Percentiles rank a stretch among this genome's conserved stretches.
Conservation (phyloP, 1,284 basidiomycete genomes). For the Apiotrichum sp. region DNA sequence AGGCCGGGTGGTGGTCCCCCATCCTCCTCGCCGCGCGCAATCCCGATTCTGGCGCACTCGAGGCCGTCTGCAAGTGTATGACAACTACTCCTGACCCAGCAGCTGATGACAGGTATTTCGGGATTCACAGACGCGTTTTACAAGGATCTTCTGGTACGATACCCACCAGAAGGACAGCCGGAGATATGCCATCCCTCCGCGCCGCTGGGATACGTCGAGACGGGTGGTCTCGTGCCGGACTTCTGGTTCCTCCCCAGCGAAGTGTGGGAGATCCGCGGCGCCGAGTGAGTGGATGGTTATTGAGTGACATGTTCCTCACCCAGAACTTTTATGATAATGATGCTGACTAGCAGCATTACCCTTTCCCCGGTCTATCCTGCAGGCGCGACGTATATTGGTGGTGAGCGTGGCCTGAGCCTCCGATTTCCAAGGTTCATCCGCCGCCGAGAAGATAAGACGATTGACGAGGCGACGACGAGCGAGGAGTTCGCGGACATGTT, state of each 20-base stretch:
- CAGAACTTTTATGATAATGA: constrained; percentile 7
- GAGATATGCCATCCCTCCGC: constrained; percentile 56
- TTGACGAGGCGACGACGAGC: constrained; percentile 52
- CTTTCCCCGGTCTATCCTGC: constrained; percentile 82
- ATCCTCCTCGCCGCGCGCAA: constrained; percentile 80
- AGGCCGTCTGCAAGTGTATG: constrained; percentile 76
- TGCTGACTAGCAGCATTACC: constrained; percentile 58
- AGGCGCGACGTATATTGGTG: constrained; percentile 63
- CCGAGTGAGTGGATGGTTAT: constrained; percentile 55
- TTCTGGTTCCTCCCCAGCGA: constrained; percentile 80
- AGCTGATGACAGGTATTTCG: constrained; percentile 31
- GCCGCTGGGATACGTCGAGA: constrained; percentile 61
- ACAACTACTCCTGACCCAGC: background rate
- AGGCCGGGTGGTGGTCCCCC: constrained; percentile 88
- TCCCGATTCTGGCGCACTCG: constrained; percentile 59
- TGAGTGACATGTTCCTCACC: too few relatives aligned
- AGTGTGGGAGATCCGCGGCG: constrained; percentile 87
- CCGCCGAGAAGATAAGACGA: constrained; percentile 53
- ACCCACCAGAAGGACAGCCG: constrained; percentile 54
- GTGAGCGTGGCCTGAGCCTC: constrained; percentile 65
- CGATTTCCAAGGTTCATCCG: constrained; percentile 52
- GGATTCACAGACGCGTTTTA: constrained; percentile 87
- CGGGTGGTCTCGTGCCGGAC: constrained; percentile 68
- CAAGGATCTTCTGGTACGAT: constrained; percentile 63
- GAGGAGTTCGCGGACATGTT: constrained; percentile 63